Percentiles rank a stretch among this genome's conserved stretches.
These are phyloP conservation scores for Streptanthus diversifolius DNA, from an alignment of 345 rosid genomes.

Conservation along the genomic window DNA sequence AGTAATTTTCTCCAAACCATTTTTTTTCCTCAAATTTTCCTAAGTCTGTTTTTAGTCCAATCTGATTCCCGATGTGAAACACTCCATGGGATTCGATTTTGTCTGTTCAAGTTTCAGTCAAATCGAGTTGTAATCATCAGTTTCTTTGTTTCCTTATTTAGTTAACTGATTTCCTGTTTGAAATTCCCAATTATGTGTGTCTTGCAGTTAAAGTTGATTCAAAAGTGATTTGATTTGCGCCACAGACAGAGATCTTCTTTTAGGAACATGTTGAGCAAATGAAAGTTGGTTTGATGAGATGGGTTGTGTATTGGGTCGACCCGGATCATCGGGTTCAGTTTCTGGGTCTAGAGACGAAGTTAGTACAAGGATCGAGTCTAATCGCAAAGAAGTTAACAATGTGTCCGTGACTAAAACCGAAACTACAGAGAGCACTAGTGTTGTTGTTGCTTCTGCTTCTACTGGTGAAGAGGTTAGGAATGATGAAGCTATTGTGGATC, in stretches of 20 bases:
- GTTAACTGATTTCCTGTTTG: not conserved
- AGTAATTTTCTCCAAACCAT: slow-evolving; percentile 8
- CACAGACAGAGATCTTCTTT: slow-evolving; percentile 2
- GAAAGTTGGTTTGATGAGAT: slow-evolving; percentile 58
- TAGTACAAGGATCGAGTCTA: slow-evolving; percentile 44
- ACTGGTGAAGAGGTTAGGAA: slow-evolving; percentile 48
- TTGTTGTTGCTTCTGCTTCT: slow-evolving; percentile 2
- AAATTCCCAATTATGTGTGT: slow-evolving; percentile 5
- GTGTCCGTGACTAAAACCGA: slow-evolving; percentile 34
- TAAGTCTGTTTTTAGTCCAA: not conserved
- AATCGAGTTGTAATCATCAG: not conserved
- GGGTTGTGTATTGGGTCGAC: slow-evolving; percentile 95
- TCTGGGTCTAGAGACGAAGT: slow-evolving; percentile 58
- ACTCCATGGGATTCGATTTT: not conserved
- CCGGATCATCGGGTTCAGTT: slow-evolving; percentile 49
- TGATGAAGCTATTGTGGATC: slow-evolving; percentile 44
- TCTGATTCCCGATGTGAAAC: slow-evolving; percentile 16
- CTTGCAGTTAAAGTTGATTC: slow-evolving; percentile 26
- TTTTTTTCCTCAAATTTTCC: not conserved
- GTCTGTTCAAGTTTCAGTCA: too few species aligned
- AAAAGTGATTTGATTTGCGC: not conserved
- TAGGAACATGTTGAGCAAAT: slow-evolving; percentile 51
- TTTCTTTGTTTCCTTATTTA: slow-evolving; percentile 3
- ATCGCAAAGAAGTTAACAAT: slow-evolving; percentile 42
- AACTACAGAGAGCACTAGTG: slow-evolving; percentile 16